Percentiles rank a stretch among this genome's conserved stretches.
Conservation (phyloP, 163 green algal species). For the Botryococcus braunii region DNA sequence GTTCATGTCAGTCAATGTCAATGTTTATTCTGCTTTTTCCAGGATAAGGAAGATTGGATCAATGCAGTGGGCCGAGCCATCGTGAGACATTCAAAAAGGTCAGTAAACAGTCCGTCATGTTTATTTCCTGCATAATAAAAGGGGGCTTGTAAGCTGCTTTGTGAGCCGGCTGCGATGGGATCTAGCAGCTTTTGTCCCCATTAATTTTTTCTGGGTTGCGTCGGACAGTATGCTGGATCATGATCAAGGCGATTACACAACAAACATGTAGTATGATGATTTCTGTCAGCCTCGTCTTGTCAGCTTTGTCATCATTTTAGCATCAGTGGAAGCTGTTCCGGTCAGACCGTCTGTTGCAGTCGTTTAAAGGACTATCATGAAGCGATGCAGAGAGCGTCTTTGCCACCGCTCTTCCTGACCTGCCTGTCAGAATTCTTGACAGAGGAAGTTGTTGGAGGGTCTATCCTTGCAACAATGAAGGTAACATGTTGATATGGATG, state of each 20-base stretch:
- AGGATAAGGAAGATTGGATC: conserved; percentile 99
- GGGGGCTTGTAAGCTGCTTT: not conserved
- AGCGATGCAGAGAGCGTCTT: no score
- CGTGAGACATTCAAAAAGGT: conserved; percentile 81
- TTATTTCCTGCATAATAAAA: not conserved
- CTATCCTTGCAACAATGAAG: no score
- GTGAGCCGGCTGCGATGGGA: not conserved
- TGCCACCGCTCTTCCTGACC: no score
- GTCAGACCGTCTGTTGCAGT: no score
- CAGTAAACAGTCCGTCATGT: not conserved
- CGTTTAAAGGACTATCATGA: no score
- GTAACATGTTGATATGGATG: no score
- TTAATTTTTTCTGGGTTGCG: not conserved
- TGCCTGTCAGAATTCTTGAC: no score
- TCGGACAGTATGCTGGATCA: conserved; percentile 53
- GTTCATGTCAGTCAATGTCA: not conserved
- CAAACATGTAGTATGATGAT: no score
- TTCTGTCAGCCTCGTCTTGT: no score
- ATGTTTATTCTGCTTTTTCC: conserved; percentile 11
- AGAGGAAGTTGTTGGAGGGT: no score
- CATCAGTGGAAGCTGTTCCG: no score
- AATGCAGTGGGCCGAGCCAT: conserved; percentile 93
- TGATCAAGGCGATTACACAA: conserved; percentile 65
- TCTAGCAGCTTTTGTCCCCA: not conserved
- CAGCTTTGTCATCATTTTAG: no score